Conservation (phyloP, 345 rosid genomes). For the Nasturtium officinale region DNA sequence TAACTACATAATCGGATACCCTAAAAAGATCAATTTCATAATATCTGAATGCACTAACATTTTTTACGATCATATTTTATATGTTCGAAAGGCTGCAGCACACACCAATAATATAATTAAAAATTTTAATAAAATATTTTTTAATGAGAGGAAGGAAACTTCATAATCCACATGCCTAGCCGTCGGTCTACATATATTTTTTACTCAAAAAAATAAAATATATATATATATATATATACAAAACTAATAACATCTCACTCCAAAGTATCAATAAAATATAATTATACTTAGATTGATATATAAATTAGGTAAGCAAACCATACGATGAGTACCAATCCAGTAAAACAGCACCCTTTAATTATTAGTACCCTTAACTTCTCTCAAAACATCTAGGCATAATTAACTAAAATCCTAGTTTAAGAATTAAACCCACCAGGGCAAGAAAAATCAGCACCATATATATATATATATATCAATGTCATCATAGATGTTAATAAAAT, state of each 20-base stretch:
- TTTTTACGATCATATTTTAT: background rate
- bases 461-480: background rate
- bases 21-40: no score
- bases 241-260: conserved; percentile 10
- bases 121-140: background rate
- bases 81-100: conserved; percentile 29
- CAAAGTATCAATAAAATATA: background rate
- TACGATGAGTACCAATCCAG: conserved; percentile 11
- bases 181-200: conserved; percentile 24
- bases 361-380: conserved; percentile 19
- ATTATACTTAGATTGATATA: background rate
- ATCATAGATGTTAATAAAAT: background rate
- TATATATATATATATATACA: no score
- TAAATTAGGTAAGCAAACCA: conserved; percentile 12
- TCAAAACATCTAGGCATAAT: conserved; percentile 24
- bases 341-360: conserved; percentile 10
- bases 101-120: background rate
- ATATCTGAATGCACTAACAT: background rate
- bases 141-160: conserved; percentile 13
- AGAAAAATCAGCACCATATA: conserved; percentile 3
- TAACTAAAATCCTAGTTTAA: conserved; percentile 26
- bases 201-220: background rate
- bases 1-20: conserved; percentile 5
- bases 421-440: conserved; percentile 17
- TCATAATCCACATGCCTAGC: conserved; percentile 46